phyloP scores from a whole-genome alignment of 805 yeast genomes.

The Yueomyces sp. region DNA sequence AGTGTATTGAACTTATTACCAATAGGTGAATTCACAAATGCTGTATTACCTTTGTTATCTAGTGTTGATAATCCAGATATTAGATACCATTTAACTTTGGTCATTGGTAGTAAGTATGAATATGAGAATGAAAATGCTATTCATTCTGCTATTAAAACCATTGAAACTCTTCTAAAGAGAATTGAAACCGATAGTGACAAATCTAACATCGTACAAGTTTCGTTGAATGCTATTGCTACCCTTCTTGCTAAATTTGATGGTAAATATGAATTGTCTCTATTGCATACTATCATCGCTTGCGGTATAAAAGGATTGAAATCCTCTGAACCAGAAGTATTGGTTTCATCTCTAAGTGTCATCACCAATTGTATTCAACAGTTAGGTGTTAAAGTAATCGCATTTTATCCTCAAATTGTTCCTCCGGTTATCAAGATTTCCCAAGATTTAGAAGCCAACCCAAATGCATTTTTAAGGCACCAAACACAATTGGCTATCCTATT shows the following conservation, averaged over 20 bases:
- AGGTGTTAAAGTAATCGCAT: slow-evolving; percentile 79
- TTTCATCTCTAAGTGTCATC: slow-evolving; percentile 63
- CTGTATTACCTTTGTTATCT: slow-evolving; percentile 34
- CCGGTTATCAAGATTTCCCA: slow-evolving; percentile 54
- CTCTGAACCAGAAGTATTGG: slow-evolving; percentile 44
- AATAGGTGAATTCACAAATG: slow-evolving; percentile 51
- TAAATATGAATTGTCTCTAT: slow-evolving; percentile 31
- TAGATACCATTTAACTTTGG: slow-evolving; percentile 46
- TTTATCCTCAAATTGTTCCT: slow-evolving; percentile 73
- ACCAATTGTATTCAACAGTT: slow-evolving; percentile 55
- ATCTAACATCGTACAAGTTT: slow-evolving; percentile 47
- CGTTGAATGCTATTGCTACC: slow-evolving; percentile 52
- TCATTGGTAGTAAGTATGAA: slow-evolving; percentile 58
- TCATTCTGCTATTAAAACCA: slow-evolving; percentile 36
- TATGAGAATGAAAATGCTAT: slow-evolving; percentile 44
- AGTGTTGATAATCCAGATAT: slow-evolving; percentile 29
- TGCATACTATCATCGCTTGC: slow-evolving; percentile 36
- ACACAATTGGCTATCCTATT: slow-evolving; percentile 61
- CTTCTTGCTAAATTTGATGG: slow-evolving; percentile 52
- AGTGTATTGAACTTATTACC: slow-evolving; percentile 62
- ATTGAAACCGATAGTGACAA: slow-evolving; percentile 14
- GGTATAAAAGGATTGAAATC: slow-evolving; percentile 39
- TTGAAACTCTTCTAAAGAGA: slow-evolving; percentile 36
- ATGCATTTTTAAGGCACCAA: slow-evolving; percentile 20
- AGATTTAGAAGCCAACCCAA: slow-evolving; percentile 9